Conservation (phyloP, 805 yeast species). For the Candida glaebosa region DNA sequence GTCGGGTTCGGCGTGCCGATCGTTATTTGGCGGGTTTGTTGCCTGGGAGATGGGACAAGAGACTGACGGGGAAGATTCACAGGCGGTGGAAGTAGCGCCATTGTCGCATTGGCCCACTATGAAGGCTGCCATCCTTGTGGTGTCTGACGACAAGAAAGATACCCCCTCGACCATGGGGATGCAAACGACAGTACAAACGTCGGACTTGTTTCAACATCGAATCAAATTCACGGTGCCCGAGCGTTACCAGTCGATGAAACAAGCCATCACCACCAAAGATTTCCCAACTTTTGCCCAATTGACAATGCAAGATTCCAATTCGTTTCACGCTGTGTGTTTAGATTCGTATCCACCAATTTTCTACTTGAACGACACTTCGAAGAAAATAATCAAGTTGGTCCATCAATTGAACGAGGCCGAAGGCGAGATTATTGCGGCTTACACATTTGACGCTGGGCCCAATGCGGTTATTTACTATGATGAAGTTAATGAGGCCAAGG, state of each 20-base stretch:
- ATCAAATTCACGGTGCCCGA: conserved; percentile 79
- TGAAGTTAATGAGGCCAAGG: conserved; percentile 65
- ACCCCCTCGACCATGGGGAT: conserved; percentile 93
- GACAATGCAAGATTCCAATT: conserved; percentile 95
- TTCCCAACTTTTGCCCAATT: conserved; percentile 80
- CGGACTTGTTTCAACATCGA: conserved; percentile 81
- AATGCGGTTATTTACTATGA: conserved; percentile 94
- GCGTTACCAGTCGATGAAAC: conserved; percentile 79
- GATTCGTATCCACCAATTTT: conserved; percentile 96
- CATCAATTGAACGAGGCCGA: conserved; percentile 70
- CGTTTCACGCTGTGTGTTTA: conserved; percentile 96
- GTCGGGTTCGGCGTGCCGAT: conserved; percentile 97
- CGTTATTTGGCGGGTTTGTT: conserved; percentile 94
- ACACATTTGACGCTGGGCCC: conserved; percentile 99
- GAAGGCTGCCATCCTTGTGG: conserved; percentile 90
- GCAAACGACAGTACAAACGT: conserved; percentile 91
- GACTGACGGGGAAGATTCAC: conserved; percentile 84
- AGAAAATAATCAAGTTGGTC: conserved; percentile 71
- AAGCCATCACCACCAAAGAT: conserved; percentile 68
- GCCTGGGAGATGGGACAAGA: conserved; percentile 96
- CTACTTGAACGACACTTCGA: conserved; percentile 88
- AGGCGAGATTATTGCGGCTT: conserved; percentile 80
- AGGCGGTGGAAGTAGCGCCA: conserved; percentile 90
- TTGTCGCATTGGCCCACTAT: conserved; percentile 85
- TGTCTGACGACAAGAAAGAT: conserved; percentile 89